Evolutionary conservation across 495 filamentous ascomycete genomes (phyloP), one percentile per base, ranked within the genome.

Genomic region (Amniculicola lignicola): DNA sequence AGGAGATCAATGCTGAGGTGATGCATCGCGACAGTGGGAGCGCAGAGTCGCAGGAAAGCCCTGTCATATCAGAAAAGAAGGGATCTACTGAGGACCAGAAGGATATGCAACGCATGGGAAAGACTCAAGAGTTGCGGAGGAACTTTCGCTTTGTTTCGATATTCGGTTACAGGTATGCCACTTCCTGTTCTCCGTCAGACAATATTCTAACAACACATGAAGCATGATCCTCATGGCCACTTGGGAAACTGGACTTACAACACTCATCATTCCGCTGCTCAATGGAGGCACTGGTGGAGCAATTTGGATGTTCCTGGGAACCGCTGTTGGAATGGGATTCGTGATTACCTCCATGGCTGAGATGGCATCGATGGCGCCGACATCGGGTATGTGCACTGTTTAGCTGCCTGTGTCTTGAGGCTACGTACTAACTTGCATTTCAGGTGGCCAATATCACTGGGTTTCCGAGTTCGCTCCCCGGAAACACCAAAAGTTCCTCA

Each of bases 391-490:
- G 25, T 23, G 12, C 16, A 18, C 11, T 5, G 5, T 16, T 7
- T n/a, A 48, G 28, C 15, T 23, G 14, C 21, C 14, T 50, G 10
- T 22, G 4, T 22, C 12, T 25, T 35, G 16, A 15, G 9, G 14
- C 23, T 3, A n/a, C 29, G 19, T 11, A 36, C 74, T 72, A 74
- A 76, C 76, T 25, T 77, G 77, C 1, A 79, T 74, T 1, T 58
- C 59, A 12, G 58, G 71, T 70, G 77, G 77, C 1, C 77, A 80
- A 54, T 80, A 80, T 40, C 76, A 79, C 51, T 80, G 77, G 78
- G 71, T 71, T 9, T 73, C 74, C 1, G 76, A 77, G 69, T 62
- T 80, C n/a, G 75, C 78, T 0, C 72, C 77, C 2, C 56, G 42
- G 12, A 58, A 51, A 11, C 47, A 45, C 27, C 67, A 71, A 49